phyloP scores from a whole-genome alignment of 2,329 filamentous ascomycete species.

The Pezicula carpinea region DNA sequence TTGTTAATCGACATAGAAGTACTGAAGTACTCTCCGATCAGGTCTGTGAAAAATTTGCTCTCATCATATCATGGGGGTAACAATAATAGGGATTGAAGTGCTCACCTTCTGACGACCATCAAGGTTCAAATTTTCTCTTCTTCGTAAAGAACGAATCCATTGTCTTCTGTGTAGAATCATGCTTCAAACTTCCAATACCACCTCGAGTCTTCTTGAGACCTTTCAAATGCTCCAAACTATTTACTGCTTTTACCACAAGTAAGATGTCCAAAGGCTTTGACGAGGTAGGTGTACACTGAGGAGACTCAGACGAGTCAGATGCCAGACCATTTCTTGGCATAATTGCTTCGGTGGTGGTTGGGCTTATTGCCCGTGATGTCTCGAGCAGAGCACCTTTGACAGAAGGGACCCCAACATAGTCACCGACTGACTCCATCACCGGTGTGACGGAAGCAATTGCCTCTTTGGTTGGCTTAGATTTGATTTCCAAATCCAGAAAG shows the following conservation, averaged over 20 bases:
- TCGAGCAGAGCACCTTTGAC: too few species aligned
- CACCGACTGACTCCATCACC: too few species aligned
- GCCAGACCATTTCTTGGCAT: neutral
- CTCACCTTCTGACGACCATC: slow-evolving; percentile 34
- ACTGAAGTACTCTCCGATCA: slow-evolving; percentile 58
- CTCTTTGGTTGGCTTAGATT: slow-evolving; percentile 1
- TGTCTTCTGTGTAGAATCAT: slow-evolving; percentile 71
- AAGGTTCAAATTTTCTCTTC: slow-evolving; percentile 35
- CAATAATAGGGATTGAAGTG: slow-evolving; percentile 18
- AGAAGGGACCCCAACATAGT: too few species aligned
- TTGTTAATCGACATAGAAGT: slow-evolving; percentile 58
- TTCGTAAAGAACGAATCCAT: slow-evolving; percentile 72
- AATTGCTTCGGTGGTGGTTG: neutral
- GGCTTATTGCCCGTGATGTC: too few species aligned
- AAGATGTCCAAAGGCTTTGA: slow-evolving; percentile 33
- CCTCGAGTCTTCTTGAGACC: slow-evolving; percentile 75
- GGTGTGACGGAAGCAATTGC: neutral
- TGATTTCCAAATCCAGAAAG: slow-evolving; percentile 36
- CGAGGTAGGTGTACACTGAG: slow-evolving; percentile 1
- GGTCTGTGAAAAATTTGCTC: slow-evolving; percentile 70
- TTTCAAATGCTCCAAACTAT: slow-evolving; percentile 66
- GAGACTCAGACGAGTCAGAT: neutral
- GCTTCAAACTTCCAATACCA: slow-evolving; percentile 73
- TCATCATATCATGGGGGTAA: slow-evolving; percentile 57
- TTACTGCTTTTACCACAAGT: slow-evolving; percentile 55